Base-by-base conservation (phyloP, 257 asterid genomes). In the Solanum lycopersicoides region DNA sequence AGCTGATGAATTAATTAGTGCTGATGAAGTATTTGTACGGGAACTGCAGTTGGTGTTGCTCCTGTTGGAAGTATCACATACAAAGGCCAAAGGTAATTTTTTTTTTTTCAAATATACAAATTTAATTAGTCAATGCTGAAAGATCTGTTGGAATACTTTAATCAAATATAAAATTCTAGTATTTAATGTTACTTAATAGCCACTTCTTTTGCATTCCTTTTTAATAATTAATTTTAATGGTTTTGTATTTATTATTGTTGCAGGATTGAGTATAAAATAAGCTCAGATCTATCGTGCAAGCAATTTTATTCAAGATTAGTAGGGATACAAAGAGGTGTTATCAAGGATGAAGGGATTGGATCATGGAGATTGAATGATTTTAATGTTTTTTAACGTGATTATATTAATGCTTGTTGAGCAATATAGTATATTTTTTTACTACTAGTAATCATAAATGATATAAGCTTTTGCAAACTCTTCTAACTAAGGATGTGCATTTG, bases 31-130 rank as follows among this genome's bases (percentile, higher is more conserved):
- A 32, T 96, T 88, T 95, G 99, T 91, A 95, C 98, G 2, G 99
- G 99, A 86, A 96, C 99, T n/a, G 99, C 99, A 16, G 99, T 94
- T 28, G 95, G 93, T 47, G 93, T 96, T 92, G 96, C 96, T 34
- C 91, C 95, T 1, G 98, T 95, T 21, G 99, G 98, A 73, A 96
- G 95, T 41, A 88, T 95, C 35, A 91, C 98, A 1, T 92, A 93
- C 90, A 83, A 89, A 90, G 95, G 92, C 23, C 91, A 91, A 84
- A 93, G 95, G 98, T 37, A 37, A 37, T 5, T 37, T 37, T 35
- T 37, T 35, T 37, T 37, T 37, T 37, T 35, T 0, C 7, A 37
- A 37, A 37, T 25, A 44, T 25, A 25, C 63, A 14, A 77, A 42
- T 75, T 41, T 75, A 9, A 16, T 34, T 34, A 41, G 83, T 75